Percentiles rank a stretch among this genome's conserved stretches.
Evolutionary conservation across 495 filamentous ascomycete species (phyloP).

Genomic region (Tetracladium setigerum): DNA sequence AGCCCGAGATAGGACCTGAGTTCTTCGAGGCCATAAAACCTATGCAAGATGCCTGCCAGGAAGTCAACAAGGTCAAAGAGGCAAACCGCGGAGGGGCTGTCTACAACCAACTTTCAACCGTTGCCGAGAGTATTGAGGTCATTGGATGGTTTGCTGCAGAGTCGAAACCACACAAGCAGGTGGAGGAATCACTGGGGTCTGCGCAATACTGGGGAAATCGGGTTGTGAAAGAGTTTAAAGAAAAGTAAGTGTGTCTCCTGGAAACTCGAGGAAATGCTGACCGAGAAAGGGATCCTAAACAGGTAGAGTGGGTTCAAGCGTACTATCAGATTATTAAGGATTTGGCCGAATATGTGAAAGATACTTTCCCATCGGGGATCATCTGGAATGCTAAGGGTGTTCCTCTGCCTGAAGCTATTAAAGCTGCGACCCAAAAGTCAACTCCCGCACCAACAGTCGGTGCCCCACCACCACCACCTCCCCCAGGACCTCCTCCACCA

Average conservation of each 20-base stretch:
- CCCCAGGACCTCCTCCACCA: slow-evolving; percentile 73
- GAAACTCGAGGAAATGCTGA: slow-evolving; percentile 5
- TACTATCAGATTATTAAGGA: slow-evolving; percentile 83
- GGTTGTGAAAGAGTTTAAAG: slow-evolving; percentile 81
- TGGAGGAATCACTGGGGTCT: slow-evolving; percentile 67
- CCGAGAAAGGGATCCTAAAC: slow-evolving; percentile 55
- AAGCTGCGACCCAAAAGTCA: slow-evolving; percentile 39
- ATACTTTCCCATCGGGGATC: slow-evolving; percentile 69
- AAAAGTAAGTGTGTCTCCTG: slow-evolving; percentile 53
- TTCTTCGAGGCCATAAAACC: slow-evolving; percentile 59
- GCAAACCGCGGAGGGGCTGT: slow-evolving; percentile 61
- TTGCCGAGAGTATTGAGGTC: slow-evolving; percentile 81
- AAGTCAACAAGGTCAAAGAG: slow-evolving; percentile 70
- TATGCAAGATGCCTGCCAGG: slow-evolving; percentile 70
- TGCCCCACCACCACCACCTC: slow-evolving; percentile 54
- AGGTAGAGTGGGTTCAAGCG: slow-evolving; percentile 78
- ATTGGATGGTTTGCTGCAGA: slow-evolving; percentile 81
- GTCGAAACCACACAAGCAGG: slow-evolving; percentile 69
- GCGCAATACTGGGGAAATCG: slow-evolving; percentile 90
- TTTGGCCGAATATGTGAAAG: slow-evolving; percentile 71
- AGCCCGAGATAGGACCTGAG: slow-evolving; percentile 63
- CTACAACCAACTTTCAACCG: slow-evolving; percentile 72
- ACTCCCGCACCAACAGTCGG: slow-evolving; percentile 26
- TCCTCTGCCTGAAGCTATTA: slow-evolving; percentile 62
- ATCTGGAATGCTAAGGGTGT: slow-evolving; percentile 84